Base-by-base conservation (phyloP, 2,329 filamentous ascomycete genomes). In the Sarocladium strictum region DNA sequence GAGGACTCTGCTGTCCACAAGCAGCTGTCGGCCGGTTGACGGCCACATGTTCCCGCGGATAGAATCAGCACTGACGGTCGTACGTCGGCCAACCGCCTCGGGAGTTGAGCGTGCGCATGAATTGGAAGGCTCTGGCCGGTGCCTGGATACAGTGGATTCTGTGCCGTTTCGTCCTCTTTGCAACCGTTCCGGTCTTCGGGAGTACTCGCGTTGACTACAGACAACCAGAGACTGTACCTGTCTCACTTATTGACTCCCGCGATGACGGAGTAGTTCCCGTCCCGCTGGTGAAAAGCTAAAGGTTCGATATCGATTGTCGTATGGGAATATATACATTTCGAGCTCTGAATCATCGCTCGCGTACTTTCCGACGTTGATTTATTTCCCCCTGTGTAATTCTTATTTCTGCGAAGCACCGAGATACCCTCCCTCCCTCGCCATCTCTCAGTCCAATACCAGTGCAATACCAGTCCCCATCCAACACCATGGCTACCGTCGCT, bases 401-500 rank as follows among this genome's bases (percentile, higher is more conserved):
- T 9, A 33, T 33, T 9, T 15, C 32, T 33, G 32, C 15, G 32
- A 9, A 33, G 32, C 37, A 11, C 37, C 17, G 37, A 40, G 37
- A 40, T 40, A 40, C 37, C 41, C 23, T 23, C 11, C 37, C 17
- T 19, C 37, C 17, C 17, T 40, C 14, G 14, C 17, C 6, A 15
- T 26, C n/a, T n/a, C n/a, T n/a, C n/a, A n/a, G n/a, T n/a, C n/a
- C n/a, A n/a, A n/a, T n/a, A n/a, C n/a, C n/a, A n/a, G n/a, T n/a
- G n/a, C n/a, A n/a, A n/a, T n/a, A n/a, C n/a, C n/a, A n/a, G n/a
- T n/a, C n/a, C n/a, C n/a, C n/a, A 45, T 12, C 27, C 11, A 49
- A 12, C n/a, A 49, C 26, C 23, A 51, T 51, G 47, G 27, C 47
- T 19, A 35, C 47, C n/a, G 47, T 35, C 21, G 47, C 47, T 19